phyloP scores from a whole-genome alignment of 2,329 filamentous ascomycete genomes.

The Thelonectria blattea region DNA sequence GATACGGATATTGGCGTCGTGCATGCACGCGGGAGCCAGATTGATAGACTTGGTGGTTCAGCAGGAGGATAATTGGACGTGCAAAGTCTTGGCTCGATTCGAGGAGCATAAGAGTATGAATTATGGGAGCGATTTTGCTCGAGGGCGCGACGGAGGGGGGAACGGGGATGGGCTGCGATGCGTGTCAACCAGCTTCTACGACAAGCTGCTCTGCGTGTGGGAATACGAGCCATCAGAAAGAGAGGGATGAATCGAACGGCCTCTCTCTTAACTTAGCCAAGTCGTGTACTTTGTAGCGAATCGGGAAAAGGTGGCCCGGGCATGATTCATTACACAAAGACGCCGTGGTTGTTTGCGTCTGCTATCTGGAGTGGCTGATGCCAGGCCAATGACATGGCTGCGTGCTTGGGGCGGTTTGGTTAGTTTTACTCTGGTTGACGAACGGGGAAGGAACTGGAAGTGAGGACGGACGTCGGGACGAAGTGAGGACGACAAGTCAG shows the following conservation, averaged over 20 bases:
- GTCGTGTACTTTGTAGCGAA: no score
- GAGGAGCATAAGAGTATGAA: slow-evolving; percentile 94
- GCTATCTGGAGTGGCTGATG: slow-evolving; percentile 5
- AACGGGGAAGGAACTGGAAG: no score
- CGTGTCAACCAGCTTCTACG: slow-evolving; percentile 80
- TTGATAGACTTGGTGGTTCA: slow-evolving; percentile 59
- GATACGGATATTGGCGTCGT: slow-evolving; percentile 75
- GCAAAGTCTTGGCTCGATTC: slow-evolving; percentile 73
- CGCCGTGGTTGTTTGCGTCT: neutral
- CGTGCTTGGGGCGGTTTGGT: no score
- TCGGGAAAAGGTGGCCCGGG: neutral
- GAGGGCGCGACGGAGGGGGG: slow-evolving; percentile 31
- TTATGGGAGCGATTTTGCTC: slow-evolving; percentile 79
- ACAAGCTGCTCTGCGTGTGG: slow-evolving; percentile 74
- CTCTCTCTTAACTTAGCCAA: no score
- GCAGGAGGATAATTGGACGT: slow-evolving; percentile 56
- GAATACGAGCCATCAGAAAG: slow-evolving; percentile 34
- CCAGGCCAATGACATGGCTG: neutral
- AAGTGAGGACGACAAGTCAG: no score
- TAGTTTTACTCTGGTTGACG: no score
- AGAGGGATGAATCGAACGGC: neutral
- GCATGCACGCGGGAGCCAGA: slow-evolving; percentile 87
- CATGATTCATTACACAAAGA: neutral
- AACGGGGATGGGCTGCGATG: slow-evolving; percentile 48
- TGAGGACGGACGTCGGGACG: no score